A percentile compares a stretch with the other conserved stretches of the same genome.
Evolutionary conservation across 2,329 filamentous ascomycete genomes (phyloP).

Genomic region (Alternaria metachromatica): DNA sequence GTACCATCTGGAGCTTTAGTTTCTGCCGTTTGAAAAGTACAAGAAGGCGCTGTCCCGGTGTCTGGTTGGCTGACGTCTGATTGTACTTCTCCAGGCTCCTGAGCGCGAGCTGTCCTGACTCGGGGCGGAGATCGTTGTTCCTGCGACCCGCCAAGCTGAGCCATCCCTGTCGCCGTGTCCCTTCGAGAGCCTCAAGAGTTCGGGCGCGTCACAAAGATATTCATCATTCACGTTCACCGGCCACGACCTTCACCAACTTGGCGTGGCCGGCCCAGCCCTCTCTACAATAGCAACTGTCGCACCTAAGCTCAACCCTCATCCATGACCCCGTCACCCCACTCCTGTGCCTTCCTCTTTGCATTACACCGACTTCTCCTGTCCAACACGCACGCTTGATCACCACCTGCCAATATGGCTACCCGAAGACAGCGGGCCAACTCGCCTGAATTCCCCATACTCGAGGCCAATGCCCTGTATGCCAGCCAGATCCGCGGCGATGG

Average conservation of each 20-base stretch:
- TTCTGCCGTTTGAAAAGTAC: background rate
- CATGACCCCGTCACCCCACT: constrained; percentile 38
- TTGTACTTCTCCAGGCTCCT: constrained; percentile 7
- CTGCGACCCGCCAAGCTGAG: constrained; percentile 23
- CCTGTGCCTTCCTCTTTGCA: constrained; percentile 29
- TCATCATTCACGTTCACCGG: constrained; percentile 31
- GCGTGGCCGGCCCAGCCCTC: constrained; percentile 30
- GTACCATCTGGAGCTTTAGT: constrained; percentile 4
- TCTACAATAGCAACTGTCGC: constrained; percentile 10
- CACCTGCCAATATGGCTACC: constrained; percentile 39
- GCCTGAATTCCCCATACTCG: constrained; percentile 63
- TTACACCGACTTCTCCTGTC: constrained; percentile 43
- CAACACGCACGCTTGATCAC: constrained; percentile 31
- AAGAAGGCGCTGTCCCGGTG: constrained; percentile 2
- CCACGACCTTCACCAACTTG: constrained; percentile 33
- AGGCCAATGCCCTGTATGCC: constrained; percentile 64
- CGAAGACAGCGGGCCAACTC: constrained; percentile 38
- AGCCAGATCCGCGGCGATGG: constrained; percentile 67
- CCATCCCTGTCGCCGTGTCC: constrained; percentile 20
- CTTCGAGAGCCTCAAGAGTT: constrained; percentile 33
- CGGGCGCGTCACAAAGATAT: constrained; percentile 36
- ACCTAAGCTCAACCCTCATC: constrained; percentile 20
- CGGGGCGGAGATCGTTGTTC: constrained; percentile 26
- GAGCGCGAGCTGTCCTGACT: constrained; percentile 12
- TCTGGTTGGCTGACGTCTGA: constrained; percentile 9